Conservation (phyloP, 257 asterid species). For the Nicotiana knightiana region DNA sequence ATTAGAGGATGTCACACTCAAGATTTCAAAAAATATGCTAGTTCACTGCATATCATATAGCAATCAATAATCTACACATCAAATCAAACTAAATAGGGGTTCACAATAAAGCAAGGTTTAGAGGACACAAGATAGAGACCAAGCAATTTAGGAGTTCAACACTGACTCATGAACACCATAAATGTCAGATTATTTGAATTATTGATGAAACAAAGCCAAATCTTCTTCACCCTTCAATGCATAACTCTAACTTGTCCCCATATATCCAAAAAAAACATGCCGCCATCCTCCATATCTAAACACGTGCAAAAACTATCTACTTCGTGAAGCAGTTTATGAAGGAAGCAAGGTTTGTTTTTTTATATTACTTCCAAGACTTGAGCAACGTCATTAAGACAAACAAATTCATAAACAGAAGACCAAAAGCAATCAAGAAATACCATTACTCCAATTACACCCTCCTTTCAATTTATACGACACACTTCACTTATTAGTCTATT, state of each 20-base stretch:
- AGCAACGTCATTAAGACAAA: neutral
- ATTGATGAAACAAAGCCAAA: neutral
- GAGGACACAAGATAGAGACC: neutral
- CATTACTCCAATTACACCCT: neutral
- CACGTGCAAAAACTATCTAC: neutral
- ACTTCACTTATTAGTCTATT: too few relatives aligned
- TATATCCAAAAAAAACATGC: too few relatives aligned
- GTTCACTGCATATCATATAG: neutral
- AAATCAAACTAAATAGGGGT: neutral
- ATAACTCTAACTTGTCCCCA: neutral
- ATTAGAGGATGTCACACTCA: neutral
- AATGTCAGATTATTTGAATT: neutral
- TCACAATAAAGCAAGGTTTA: neutral
- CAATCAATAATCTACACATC: neutral
- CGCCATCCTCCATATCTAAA: neutral
- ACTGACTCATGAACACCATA: neutral
- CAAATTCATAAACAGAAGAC: neutral
- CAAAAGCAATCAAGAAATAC: slow-evolving; percentile 1
- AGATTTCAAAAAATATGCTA: neutral
- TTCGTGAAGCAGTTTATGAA: neutral
- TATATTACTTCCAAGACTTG: neutral
- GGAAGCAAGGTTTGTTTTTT: neutral
- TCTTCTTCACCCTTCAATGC: neutral
- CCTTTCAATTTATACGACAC: too few relatives aligned
- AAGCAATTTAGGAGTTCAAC: neutral